A percentile compares a stretch with the other conserved stretches of the same genome.
Evolutionary conservation across 176 grass and related monocot genomes (phyloP).

Genomic region (Rhynchospora tenuis): DNA sequence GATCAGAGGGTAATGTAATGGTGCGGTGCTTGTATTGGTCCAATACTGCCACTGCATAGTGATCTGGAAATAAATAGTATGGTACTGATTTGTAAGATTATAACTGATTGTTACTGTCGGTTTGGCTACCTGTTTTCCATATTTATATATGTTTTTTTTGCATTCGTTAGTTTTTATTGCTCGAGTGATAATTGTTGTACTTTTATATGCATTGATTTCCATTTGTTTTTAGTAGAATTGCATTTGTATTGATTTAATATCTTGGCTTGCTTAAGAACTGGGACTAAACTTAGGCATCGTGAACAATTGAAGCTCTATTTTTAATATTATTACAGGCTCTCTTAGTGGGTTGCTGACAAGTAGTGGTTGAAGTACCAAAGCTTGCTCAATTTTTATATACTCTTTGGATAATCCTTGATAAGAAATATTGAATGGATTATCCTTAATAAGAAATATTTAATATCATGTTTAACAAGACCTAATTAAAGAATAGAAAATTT

Average conservation of each 20-base stretch:
- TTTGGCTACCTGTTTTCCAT: no score
- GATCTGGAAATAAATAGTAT: no score
- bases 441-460: background rate
- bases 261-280: background rate
- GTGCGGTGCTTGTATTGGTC: background rate
- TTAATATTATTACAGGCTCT: background rate
- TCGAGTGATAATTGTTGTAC: no score
- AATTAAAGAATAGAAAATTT: conserved; percentile 9
- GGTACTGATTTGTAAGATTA: no score
- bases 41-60: background rate
- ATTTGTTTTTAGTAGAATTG: no score
- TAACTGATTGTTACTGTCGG: no score
- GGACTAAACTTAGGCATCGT: background rate
- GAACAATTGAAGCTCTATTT: background rate
- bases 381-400: background rate
- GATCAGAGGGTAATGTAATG: background rate
- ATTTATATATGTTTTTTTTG: no score
- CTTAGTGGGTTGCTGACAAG: background rate
- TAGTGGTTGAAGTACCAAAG: background rate
- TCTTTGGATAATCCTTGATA: background rate
- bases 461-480: background rate
- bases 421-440: background rate
- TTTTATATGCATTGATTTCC: no score
- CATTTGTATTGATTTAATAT: no score
- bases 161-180: no score